A percentile compares a stretch with the other conserved stretches of the same genome.
phyloP scores from a whole-genome alignment of 2,329 filamentous ascomycete genomes.

The Fusarium sp. region DNA sequence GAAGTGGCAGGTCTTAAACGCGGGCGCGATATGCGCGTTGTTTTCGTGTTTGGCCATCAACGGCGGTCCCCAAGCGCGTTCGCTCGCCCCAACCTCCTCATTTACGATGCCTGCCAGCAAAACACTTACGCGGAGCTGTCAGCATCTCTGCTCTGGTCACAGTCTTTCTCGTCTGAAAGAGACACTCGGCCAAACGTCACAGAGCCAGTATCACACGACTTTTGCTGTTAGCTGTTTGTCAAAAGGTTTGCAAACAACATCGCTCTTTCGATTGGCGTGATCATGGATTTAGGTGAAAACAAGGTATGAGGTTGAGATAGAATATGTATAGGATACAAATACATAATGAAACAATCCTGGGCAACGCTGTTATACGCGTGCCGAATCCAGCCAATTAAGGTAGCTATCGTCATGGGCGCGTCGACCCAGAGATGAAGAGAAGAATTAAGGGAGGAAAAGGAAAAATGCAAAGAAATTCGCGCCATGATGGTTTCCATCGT shows the following conservation, averaged over 20 bases:
- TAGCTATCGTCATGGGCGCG: not conserved
- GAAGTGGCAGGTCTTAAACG: not conserved
- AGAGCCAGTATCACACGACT: no score
- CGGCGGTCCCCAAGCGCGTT: not conserved
- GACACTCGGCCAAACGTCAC: rapidly evolving
- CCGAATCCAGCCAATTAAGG: not conserved
- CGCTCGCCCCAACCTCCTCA: not conserved
- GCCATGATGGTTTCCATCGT: not conserved
- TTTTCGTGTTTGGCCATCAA: not conserved
- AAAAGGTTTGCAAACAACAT: no score
- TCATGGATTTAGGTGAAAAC: no score
- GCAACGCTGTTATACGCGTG: not conserved
- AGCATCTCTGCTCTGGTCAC: no score
- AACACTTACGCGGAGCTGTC: not conserved
- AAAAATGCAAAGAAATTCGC: not conserved
- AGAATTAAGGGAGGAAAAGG: not conserved
- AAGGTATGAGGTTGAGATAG: not conserved
- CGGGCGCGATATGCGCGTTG: not conserved
- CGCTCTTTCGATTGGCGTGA: no score
- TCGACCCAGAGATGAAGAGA: not conserved
- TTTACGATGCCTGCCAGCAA: not conserved
- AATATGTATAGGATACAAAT: not conserved
- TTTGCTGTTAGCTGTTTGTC: no score
- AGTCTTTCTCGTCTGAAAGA: not conserved
- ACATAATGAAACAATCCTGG: not conserved